A percentile compares a stretch with the other conserved stretches of the same genome.
phyloP scores from a whole-genome alignment of 2,329 filamentous ascomycete species.

The Fusarium pseudocircinatum region DNA sequence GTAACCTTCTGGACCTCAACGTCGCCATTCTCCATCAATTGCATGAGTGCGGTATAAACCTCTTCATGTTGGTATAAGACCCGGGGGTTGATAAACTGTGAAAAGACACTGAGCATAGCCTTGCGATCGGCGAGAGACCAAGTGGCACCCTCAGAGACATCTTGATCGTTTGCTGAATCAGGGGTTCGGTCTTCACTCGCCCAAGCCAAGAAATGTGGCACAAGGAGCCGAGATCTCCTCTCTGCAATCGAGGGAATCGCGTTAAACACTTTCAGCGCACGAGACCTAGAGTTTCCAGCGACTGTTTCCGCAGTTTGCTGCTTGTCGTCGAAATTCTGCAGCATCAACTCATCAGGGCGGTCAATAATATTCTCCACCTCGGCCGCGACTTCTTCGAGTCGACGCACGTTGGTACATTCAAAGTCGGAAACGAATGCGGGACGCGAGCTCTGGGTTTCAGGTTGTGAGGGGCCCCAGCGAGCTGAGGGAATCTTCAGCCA shows the following conservation, averaged over 20 bases:
- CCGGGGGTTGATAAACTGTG: slow-evolving; percentile 85
- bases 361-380: slow-evolving; percentile 63
- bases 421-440: slow-evolving; percentile 73
- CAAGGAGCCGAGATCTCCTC: slow-evolving; percentile 82
- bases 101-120: slow-evolving; percentile 81
- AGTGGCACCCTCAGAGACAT: slow-evolving; percentile 50
- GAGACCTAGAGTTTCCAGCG: slow-evolving; percentile 70
- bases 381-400: slow-evolving; percentile 63
- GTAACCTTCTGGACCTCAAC: slow-evolving; percentile 87
- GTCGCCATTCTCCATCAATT: slow-evolving; percentile 86
- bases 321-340: slow-evolving; percentile 69
- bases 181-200: slow-evolving; percentile 61
- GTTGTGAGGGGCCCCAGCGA: slow-evolving; percentile 58
- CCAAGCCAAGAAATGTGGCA: slow-evolving; percentile 89
- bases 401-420: slow-evolving; percentile 80
- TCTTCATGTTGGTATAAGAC: slow-evolving; percentile 81
- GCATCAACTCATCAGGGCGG: slow-evolving; percentile 66
- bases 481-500: slow-evolving; percentile 75
- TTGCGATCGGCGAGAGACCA: slow-evolving; percentile 87
- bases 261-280: slow-evolving; percentile 82
- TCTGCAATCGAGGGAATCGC: slow-evolving; percentile 82
- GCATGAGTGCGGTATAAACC: slow-evolving; percentile 79
- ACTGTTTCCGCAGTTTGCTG: slow-evolving; percentile 65
- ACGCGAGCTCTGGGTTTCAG: slow-evolving; percentile 47
- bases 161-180: slow-evolving; percentile 47